Evolutionary conservation across 495 filamentous ascomycete species (phyloP).

Genomic region (Pyrenula massariospora): DNA sequence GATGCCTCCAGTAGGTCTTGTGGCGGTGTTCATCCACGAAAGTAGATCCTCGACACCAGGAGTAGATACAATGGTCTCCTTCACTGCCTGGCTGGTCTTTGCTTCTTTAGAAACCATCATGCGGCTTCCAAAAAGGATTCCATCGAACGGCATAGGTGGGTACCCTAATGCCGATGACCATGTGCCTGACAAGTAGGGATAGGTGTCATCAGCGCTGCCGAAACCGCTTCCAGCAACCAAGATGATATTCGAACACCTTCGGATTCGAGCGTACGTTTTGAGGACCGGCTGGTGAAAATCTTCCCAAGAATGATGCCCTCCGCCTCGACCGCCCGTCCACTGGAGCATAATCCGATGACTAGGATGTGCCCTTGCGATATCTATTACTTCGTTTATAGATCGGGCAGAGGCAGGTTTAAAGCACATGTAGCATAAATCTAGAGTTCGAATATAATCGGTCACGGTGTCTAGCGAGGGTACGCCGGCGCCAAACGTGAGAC

Average conservation of each 20-base stretch:
- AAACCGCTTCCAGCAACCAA: conserved; percentile 38
- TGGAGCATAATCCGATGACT: conserved; percentile 35
- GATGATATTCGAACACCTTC: conserved; percentile 32
- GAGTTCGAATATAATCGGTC: conserved; percentile 30
- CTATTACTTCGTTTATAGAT: conserved; percentile 33
- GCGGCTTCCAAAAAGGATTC: conserved; percentile 31
- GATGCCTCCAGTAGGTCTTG: conserved; percentile 16
- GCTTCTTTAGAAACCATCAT: conserved; percentile 38
- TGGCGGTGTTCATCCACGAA: conserved; percentile 21
- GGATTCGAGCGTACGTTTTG: conserved; percentile 29
- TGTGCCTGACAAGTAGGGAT: conserved; percentile 32
- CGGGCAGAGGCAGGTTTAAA: conserved; percentile 37
- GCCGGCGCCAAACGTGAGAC: conserved; percentile 35
- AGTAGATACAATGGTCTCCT: conserved; percentile 16
- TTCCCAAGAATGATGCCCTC: conserved; percentile 40
- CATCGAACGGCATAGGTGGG: conserved; percentile 37
- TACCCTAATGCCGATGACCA: conserved; percentile 26
- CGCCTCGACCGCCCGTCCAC: conserved; percentile 39
- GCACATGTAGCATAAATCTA: conserved; percentile 34
- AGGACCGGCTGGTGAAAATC: conserved; percentile 38
- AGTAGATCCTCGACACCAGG: conserved; percentile 14
- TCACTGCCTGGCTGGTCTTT: conserved; percentile 19
- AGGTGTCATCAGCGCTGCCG: conserved; percentile 31
- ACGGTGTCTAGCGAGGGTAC: conserved; percentile 38
- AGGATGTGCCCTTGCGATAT: conserved; percentile 32